Evolutionary conservation across 331 rosid genomes (phyloP).

Genomic region (Quercus tomentella): DNA sequence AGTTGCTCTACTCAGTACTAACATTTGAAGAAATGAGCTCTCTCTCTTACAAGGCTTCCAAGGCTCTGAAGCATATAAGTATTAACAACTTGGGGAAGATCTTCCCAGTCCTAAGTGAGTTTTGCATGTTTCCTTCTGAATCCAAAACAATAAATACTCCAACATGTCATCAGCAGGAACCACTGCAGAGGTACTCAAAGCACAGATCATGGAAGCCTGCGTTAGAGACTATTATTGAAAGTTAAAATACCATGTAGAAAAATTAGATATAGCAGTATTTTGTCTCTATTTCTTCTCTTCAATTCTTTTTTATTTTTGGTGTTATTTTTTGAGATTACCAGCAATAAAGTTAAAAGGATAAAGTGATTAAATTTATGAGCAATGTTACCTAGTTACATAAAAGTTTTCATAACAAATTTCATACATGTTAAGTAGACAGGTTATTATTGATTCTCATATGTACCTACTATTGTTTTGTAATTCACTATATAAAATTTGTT

Average conservation of each 20-base stretch:
- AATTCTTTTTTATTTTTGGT: not conserved
- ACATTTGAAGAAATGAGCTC: conserved; percentile 74
- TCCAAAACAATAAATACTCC: conserved; percentile 27
- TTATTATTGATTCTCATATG: no score
- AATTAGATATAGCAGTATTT: not conserved
- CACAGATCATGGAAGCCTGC: conserved; percentile 93
- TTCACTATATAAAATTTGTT: no score
- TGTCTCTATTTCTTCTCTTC: no score
- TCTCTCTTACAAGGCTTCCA: conserved; percentile 56
- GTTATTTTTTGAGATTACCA: not conserved
- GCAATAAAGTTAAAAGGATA: not conserved
- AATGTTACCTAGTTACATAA: no score
- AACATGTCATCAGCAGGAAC: conserved; percentile 2
- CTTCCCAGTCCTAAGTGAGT: conserved; percentile 60
- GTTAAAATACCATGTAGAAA: conserved; percentile 29
- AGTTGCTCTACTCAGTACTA: conserved; percentile 76
- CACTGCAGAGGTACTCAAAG: conserved; percentile 51
- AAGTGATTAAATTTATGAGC: not conserved
- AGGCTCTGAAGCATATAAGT: conserved; percentile 45
- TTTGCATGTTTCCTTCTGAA: conserved; percentile 58
- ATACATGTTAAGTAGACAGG: no score
- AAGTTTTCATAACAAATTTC: no score
- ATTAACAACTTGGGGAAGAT: conserved; percentile 59
- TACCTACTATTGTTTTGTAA: no score
- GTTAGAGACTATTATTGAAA: conserved; percentile 78